A percentile compares a stretch with the other conserved stretches of the same genome.
These are phyloP conservation scores for Lepidium campestre DNA, from an alignment of 441 rosid genomes.

Conservation along the genomic window DNA sequence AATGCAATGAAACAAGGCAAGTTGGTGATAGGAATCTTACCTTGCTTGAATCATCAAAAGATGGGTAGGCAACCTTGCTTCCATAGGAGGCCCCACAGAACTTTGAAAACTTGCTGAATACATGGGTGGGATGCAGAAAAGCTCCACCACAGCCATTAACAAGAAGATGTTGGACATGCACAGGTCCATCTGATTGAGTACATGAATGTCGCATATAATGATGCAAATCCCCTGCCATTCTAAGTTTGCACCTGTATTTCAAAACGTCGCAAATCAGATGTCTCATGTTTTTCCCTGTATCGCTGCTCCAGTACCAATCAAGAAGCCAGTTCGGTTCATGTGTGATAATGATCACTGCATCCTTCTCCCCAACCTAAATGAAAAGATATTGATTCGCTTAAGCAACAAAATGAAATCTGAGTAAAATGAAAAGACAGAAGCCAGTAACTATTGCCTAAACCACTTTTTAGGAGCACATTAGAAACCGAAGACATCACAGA, in stretches of 20 bases:
- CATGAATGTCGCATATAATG: conserved; percentile 95
- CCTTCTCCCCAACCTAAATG: conserved; percentile 67
- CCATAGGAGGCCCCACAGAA: conserved; percentile 66
- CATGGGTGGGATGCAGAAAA: conserved; percentile 97
- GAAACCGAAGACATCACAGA: background rate
- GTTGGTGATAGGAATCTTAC: conserved; percentile 29
- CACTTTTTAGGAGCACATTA: background rate
- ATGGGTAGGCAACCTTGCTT: conserved; percentile 88
- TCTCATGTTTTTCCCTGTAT: conserved; percentile 79
- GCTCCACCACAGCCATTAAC: conserved; percentile 99
- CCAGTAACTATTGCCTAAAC: background rate
- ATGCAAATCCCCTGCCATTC: conserved; percentile 97
- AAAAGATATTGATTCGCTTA: background rate
- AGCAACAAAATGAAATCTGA: background rate
- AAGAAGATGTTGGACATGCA: conserved; percentile 80
- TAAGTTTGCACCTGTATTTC: conserved; percentile 92
- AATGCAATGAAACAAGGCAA: conserved; percentile 4
- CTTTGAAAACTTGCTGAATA: conserved; percentile 66
- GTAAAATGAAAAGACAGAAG: background rate
- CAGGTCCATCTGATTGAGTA: conserved; percentile 72
- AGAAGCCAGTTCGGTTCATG: conserved; percentile 99
- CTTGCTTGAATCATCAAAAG: conserved; percentile 97
- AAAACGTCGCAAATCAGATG: conserved; percentile 79
- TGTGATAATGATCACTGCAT: conserved; percentile 82
- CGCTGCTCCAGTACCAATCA: conserved; percentile 88